phyloP scores from a whole-genome alignment of 495 filamentous ascomycete genomes.

The Penicillium arizonense region DNA sequence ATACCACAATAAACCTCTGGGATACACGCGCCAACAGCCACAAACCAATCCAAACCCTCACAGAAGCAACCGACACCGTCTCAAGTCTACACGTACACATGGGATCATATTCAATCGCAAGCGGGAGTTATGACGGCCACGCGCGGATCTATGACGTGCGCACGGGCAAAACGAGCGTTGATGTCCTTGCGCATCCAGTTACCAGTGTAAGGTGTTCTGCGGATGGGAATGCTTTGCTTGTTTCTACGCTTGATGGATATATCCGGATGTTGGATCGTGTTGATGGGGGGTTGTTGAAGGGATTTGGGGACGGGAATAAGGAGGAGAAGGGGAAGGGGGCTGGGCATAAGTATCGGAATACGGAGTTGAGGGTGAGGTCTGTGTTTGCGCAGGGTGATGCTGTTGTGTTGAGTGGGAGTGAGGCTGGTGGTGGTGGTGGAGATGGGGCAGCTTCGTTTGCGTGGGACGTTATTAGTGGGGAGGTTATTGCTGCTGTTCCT shows the following conservation, averaged over 20 bases:
- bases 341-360: constrained; percentile 53
- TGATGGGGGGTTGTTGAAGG: constrained; percentile 70
- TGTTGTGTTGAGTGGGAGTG: constrained; percentile 80
- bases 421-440: constrained; percentile 46
- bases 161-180: constrained; percentile 69
- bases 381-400: constrained; percentile 71
- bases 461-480: constrained; percentile 86
- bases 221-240: constrained; percentile 73
- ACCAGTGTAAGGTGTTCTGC: constrained; percentile 70
- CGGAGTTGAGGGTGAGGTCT: constrained; percentile 68
- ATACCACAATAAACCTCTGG: constrained; percentile 85
- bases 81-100: constrained; percentile 53
- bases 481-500: constrained; percentile 57
- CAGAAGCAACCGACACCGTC: constrained; percentile 77
- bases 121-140: constrained; percentile 83
- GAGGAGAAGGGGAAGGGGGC: constrained; percentile 23
- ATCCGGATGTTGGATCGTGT: constrained; percentile 79
- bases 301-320: constrained; percentile 53
- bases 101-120: constrained; percentile 42
- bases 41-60: constrained; percentile 75
- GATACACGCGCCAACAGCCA: constrained; percentile 60
- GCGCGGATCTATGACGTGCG: constrained; percentile 85
- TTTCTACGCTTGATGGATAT: constrained; percentile 70
- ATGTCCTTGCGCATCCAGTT: constrained; percentile 56
- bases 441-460: constrained; percentile 63